phyloP scores from a whole-genome alignment of 1,284 basidiomycete genomes.

The Ganoderma meredithae region DNA sequence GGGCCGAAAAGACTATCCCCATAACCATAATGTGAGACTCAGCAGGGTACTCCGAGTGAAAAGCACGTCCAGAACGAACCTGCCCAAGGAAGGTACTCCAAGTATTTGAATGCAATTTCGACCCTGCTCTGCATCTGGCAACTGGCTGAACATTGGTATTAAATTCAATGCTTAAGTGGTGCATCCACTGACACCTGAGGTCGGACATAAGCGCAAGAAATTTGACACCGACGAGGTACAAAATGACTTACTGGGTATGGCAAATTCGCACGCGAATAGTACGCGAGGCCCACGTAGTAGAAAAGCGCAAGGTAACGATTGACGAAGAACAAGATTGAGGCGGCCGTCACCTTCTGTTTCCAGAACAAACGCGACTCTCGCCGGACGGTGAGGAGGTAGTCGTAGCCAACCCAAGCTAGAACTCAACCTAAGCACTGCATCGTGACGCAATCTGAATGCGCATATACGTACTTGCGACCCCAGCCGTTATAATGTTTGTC shows the following conservation, averaged over 20 bases:
- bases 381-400: conserved; percentile 17
- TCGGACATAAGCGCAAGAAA: not conserved
- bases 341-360: conserved; percentile 3
- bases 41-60: too few relatives aligned
- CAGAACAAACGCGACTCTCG: conserved; percentile 18
- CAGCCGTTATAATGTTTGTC: not conserved
- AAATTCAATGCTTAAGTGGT: not conserved
- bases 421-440: not conserved
- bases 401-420: conserved; percentile 9
- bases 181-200: not conserved
- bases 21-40: too few relatives aligned
- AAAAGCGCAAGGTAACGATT: conserved; percentile 9
- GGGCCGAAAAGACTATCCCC: not conserved
- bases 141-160: not conserved
- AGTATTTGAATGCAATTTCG: not conserved
- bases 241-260: not conserved
- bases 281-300: not conserved
- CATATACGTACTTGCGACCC: not conserved
- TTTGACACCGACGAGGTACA: too few relatives aligned
- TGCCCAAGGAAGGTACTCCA: conserved; percentile 4
- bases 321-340: conserved; percentile 11
- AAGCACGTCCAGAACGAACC: not conserved
- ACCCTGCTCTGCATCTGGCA: not conserved
- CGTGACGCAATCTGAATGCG: too few relatives aligned
- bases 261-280: not conserved